Evolutionary conservation across 352 stramenopile genomes (phyloP), one percentile per base, ranked within the genome.

Genomic region (Halophytophthora polymorphica): DNA sequence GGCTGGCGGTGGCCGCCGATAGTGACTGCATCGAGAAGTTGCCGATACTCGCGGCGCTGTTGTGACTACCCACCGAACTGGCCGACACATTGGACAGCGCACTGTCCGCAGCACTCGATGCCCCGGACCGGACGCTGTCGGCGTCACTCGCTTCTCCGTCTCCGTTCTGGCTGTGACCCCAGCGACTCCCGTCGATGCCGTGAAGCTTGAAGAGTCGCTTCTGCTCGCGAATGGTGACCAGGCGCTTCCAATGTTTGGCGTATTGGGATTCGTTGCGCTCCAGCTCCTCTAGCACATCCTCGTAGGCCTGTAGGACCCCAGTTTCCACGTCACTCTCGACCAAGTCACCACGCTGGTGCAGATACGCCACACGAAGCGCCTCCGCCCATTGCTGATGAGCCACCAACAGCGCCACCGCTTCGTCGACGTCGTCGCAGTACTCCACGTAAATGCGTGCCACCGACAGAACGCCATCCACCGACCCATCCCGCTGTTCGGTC

Each of bases 21-120:
- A 88, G 58, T 17, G 61, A 67, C 58, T 87, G 69, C 64, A 82
- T 79, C 14, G 73, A 62, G 47, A 90, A 90, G 47, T 90, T 90
- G 11, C 78, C 78, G 31, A 87, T 83, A 41, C 60, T 75, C 29
- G 62, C 45, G 15, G 73, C 69, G 36, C 71, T 89, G 53, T 92
- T 92, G 69, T 92, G 82, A 57, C 82, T 92, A 28, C 82, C 82
- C 7, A 92, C 73, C 0, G 78, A 90, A 47, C 75, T 80, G 52
- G 82, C 66, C 13, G 76, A 88, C 28, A 66, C 63, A 21, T 68
- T 71, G 14, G 77, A 88, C n/a, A 86, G 55, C 43, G 77, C 80
- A 23, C 78, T 89, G 18, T 83, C 64, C 1, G 70, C 73, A 11
- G 69, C 66, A 23, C 73, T 87, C 2, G 73, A 77, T 11, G 62